Conservation (phyloP, 2,329 filamentous ascomycete species). For the Claviceps sp. region DNA sequence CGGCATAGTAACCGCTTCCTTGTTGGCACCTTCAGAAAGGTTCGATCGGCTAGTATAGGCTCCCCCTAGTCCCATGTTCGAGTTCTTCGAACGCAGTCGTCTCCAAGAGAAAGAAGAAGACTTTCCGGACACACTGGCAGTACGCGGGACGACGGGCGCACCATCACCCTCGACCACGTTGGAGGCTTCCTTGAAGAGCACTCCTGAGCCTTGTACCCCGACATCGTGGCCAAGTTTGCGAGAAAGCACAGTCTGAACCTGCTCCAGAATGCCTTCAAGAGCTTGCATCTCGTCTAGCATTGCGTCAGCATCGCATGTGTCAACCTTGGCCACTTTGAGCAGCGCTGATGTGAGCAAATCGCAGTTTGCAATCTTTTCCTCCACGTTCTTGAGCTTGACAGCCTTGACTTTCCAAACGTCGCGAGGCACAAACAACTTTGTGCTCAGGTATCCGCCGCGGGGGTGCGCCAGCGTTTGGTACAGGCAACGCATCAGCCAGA, state of each 20-base stretch:
- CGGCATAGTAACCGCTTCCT: slow-evolving; percentile 41
- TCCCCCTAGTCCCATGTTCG: slow-evolving; percentile 44
- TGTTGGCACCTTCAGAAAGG: slow-evolving; percentile 11
- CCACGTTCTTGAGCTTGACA: slow-evolving; percentile 79
- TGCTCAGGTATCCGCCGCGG: slow-evolving; percentile 81
- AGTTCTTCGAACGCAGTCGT: slow-evolving; percentile 80
- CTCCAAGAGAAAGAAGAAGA: slow-evolving; percentile 67
- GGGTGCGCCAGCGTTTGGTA: slow-evolving; percentile 89
- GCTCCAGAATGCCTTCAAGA: slow-evolving; percentile 73
- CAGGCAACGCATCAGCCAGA: slow-evolving; percentile 92
- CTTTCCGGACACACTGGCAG: slow-evolving; percentile 55
- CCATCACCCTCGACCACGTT: slow-evolving; percentile 32
- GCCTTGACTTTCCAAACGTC: slow-evolving; percentile 92
- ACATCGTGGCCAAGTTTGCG: slow-evolving; percentile 92
- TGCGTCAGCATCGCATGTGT: slow-evolving; percentile 82
- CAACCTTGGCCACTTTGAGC: slow-evolving; percentile 67
- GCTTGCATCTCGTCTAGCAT: slow-evolving; percentile 89
- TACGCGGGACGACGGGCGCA: slow-evolving; percentile 32
- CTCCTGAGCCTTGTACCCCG: slow-evolving; percentile 60
- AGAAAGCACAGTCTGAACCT: slow-evolving; percentile 60
- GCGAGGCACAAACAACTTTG: slow-evolving; percentile 78
- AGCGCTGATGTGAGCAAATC: slow-evolving; percentile 83
- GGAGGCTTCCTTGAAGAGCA: slow-evolving; percentile 60
- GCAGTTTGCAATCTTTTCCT: slow-evolving; percentile 88
- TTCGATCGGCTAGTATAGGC: slow-evolving; percentile 26